These are phyloP conservation scores for Cucurbita maxima DNA, from an alignment of 306 rosid species.

Conservation along the genomic window DNA sequence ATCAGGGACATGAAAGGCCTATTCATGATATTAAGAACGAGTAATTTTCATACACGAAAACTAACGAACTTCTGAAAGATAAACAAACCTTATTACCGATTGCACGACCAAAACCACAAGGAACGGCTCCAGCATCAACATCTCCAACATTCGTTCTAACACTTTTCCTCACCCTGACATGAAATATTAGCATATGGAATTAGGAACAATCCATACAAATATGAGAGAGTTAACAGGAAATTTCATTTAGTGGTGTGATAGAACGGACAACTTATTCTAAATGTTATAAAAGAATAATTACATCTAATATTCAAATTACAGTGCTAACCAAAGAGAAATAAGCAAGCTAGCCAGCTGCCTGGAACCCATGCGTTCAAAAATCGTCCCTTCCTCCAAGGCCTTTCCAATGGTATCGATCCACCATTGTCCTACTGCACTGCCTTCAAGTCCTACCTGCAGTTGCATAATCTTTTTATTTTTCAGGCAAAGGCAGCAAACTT, in stretches of 20 bases:
- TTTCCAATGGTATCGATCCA: slow-evolving; percentile 95
- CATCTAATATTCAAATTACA: slow-evolving; percentile 6
- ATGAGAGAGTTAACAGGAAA: background rate
- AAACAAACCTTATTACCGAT: slow-evolving; percentile 90
- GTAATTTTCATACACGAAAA: background rate
- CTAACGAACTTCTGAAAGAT: background rate
- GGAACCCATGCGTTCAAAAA: slow-evolving; percentile 96
- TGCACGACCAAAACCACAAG: slow-evolving; percentile 98
- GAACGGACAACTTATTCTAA: background rate
- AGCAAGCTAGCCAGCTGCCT: slow-evolving; percentile 99
- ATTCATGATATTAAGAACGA: background rate
- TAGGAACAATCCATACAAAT: background rate
- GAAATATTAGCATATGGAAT: slow-evolving; percentile 20
- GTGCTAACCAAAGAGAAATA: slow-evolving; percentile 84
- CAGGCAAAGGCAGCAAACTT: background rate
- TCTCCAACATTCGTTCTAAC: slow-evolving; percentile 92
- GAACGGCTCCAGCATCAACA: slow-evolving; percentile 87
- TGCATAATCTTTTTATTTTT: background rate
- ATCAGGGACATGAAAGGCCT: background rate
- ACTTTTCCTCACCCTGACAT: slow-evolving; percentile 76
- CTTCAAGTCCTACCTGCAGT: slow-evolving; percentile 98
- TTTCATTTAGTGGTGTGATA: background rate
- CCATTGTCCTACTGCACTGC: slow-evolving; percentile 95
- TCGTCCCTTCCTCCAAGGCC: slow-evolving; percentile 75
- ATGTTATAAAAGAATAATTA: background rate